Evolutionary conservation across 257 asterid species (phyloP).

Genomic region (Solanum ossicruentum): DNA sequence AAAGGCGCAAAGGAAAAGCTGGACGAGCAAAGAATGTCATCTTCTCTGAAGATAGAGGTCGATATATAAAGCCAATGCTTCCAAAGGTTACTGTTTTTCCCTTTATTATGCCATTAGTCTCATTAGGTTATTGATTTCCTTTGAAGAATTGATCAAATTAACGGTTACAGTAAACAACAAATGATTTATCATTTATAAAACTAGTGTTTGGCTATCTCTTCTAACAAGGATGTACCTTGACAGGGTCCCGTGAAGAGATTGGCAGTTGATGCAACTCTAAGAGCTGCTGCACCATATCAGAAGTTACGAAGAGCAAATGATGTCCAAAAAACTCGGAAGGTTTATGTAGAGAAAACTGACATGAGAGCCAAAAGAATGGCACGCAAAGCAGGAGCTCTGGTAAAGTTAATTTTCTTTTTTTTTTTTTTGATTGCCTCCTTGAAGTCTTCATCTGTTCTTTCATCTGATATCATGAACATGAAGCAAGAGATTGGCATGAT

Average conservation of each 20-base stretch:
- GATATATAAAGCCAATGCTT: slow-evolving; percentile 95
- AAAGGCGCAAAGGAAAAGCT: slow-evolving; percentile 77
- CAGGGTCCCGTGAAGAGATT: slow-evolving; percentile 97
- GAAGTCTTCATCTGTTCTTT: neutral
- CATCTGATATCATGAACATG: neutral
- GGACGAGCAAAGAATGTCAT: slow-evolving; percentile 96
- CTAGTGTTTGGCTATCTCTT: neutral
- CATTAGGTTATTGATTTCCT: neutral
- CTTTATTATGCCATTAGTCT: neutral
- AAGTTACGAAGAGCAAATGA: slow-evolving; percentile 89
- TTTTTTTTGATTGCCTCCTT: neutral
- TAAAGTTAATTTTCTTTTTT: slow-evolving; percentile 12
- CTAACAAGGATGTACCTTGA: slow-evolving; percentile 16
- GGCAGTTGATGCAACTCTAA: slow-evolving; percentile 98
- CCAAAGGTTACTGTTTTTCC: slow-evolving; percentile 57
- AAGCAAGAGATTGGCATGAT: neutral
- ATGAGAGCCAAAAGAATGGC: slow-evolving; percentile 99
- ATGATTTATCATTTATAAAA: neutral
- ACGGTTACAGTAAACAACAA: neutral
- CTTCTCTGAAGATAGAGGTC: slow-evolving; percentile 95
- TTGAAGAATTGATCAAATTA: neutral
- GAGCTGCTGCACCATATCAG: slow-evolving; percentile 99
- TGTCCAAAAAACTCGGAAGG: slow-evolving; percentile 52
- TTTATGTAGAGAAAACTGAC: slow-evolving; percentile 85
- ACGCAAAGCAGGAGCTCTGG: slow-evolving; percentile 99